Evolutionary conservation across 768 basidiomycete genomes (phyloP).

Genomic region (Lyophyllum atratum): DNA sequence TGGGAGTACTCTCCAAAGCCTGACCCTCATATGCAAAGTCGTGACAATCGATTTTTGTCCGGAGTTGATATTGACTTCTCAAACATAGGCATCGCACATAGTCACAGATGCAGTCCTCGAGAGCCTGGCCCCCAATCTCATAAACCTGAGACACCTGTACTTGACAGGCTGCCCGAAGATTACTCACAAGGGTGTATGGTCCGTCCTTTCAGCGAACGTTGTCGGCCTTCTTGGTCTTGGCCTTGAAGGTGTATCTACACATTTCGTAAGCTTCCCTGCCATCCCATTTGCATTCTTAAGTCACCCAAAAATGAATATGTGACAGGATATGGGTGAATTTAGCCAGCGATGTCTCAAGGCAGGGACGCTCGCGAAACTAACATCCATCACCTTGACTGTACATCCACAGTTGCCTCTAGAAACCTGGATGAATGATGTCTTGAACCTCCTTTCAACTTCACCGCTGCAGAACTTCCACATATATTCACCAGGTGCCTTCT

Average conservation of each 20-base stretch:
- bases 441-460: slow-evolving; percentile 42
- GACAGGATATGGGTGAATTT: slow-evolving; percentile 57
- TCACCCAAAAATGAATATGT: neutral
- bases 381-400: slow-evolving; percentile 60
- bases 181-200: slow-evolving; percentile 59
- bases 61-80: neutral
- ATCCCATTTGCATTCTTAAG: neutral
- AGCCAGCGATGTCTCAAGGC: slow-evolving; percentile 35
- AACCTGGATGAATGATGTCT: slow-evolving; percentile 47
- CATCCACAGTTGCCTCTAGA: slow-evolving; percentile 35
- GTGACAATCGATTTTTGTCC: slow-evolving; percentile 9
- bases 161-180: slow-evolving; percentile 72
- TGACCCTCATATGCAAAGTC: slow-evolving; percentile 76
- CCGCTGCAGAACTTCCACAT: slow-evolving; percentile 66
- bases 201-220: slow-evolving; percentile 45
- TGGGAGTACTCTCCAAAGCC: slow-evolving; percentile 47
- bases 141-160: slow-evolving; percentile 54
- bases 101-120: slow-evolving; percentile 61
- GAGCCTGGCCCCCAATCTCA: slow-evolving; percentile 49
- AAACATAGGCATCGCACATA: slow-evolving; percentile 51
- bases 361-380: slow-evolving; percentile 43
- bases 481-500: slow-evolving; percentile 49
- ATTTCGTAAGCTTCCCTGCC: slow-evolving; percentile 47
- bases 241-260: slow-evolving; percentile 61
- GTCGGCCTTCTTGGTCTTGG: slow-evolving; percentile 53